Percentiles rank a stretch among this genome's conserved stretches.
These are phyloP conservation scores for Phytophthora colocasiae DNA, from an alignment of 352 stramenopile species.

Conservation along the genomic window DNA sequence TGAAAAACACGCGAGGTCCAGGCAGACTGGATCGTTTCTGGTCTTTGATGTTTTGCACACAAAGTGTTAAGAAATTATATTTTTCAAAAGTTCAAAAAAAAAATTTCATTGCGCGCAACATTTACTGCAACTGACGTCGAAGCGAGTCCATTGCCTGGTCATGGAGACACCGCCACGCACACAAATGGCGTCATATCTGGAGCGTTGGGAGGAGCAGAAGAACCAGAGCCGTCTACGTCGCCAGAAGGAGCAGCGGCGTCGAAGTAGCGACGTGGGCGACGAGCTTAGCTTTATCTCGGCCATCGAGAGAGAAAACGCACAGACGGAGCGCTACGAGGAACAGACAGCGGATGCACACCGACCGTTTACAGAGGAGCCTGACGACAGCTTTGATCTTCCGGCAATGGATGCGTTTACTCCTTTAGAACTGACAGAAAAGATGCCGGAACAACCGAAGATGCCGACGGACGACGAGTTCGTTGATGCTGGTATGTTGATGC, in stretches of 20 bases:
- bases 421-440: conserved; percentile 5
- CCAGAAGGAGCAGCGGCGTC: conserved; percentile 22
- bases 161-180: conserved; percentile 42
- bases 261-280: conserved; percentile 30
- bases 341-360: not conserved
- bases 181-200: conserved; percentile 54
- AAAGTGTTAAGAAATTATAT: not conserved
- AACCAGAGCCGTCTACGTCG: conserved; percentile 40
- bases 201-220: conserved; percentile 63
- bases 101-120: conserved; percentile 1
- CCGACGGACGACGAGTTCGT: conserved; percentile 70
- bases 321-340: conserved; percentile 9
- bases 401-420: conserved; percentile 40
- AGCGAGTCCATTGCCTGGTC: not conserved
- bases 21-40: too few relatives aligned
- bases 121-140: conserved; percentile 8
- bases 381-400: conserved; percentile 49
- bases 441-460: conserved; percentile 23
- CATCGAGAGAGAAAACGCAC: conserved; percentile 31
- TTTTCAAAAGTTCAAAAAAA: conserved; percentile 13
- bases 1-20: conserved; percentile 28
- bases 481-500: conserved; percentile 59
- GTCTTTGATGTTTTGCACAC: not conserved
- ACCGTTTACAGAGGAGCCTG: not conserved
- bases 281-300: conserved; percentile 42